These are phyloP conservation scores for Torulaspora franciscae DNA, from an alignment of 805 yeast genomes.

Conservation along the genomic window DNA sequence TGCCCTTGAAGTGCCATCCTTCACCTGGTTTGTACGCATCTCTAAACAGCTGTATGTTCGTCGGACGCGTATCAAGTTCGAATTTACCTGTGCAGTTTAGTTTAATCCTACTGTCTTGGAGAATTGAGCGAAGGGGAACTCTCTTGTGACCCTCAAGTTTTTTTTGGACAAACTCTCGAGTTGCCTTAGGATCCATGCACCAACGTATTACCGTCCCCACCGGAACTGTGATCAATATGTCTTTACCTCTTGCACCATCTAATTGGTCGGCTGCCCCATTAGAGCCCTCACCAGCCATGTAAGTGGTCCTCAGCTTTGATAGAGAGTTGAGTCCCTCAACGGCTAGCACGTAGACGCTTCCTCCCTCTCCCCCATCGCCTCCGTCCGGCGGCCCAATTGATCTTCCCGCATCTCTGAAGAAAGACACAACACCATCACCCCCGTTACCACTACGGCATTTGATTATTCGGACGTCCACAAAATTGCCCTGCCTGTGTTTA, in stretches of 20 bases:
- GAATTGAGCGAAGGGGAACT: constrained; percentile 24
- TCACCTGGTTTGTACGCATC: constrained; percentile 60
- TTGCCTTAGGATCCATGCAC: constrained; percentile 66
- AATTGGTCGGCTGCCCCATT: constrained; percentile 71
- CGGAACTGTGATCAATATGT: constrained; percentile 78
- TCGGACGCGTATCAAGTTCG: constrained; percentile 35
- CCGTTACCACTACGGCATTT: constrained; percentile 74
- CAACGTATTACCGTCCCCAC: constrained; percentile 84
- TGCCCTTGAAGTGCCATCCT: constrained; percentile 87
- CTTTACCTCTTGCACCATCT: constrained; percentile 82
- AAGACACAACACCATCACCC: constrained; percentile 83
- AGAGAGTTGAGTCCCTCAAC: constrained; percentile 65
- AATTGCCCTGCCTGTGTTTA: constrained; percentile 39
- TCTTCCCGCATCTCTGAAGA: constrained; percentile 78
- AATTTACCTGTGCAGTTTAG: constrained; percentile 37
- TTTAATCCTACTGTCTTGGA: constrained; percentile 20
- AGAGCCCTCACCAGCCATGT: constrained; percentile 67
- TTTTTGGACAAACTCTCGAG: constrained; percentile 34
- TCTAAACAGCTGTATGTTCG: constrained; percentile 57
- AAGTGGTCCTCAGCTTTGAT: constrained; percentile 61
- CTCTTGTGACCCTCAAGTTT: constrained; percentile 15
- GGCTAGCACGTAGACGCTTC: constrained; percentile 78
- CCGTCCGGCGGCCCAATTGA: constrained; percentile 95
- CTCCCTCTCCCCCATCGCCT: constrained; percentile 98
- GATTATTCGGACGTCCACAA: constrained; percentile 64